A percentile compares a stretch with the other conserved stretches of the same genome.
Conservation (phyloP, 2,329 filamentous ascomycete genomes). For the Ophiostoma sp. region DNA sequence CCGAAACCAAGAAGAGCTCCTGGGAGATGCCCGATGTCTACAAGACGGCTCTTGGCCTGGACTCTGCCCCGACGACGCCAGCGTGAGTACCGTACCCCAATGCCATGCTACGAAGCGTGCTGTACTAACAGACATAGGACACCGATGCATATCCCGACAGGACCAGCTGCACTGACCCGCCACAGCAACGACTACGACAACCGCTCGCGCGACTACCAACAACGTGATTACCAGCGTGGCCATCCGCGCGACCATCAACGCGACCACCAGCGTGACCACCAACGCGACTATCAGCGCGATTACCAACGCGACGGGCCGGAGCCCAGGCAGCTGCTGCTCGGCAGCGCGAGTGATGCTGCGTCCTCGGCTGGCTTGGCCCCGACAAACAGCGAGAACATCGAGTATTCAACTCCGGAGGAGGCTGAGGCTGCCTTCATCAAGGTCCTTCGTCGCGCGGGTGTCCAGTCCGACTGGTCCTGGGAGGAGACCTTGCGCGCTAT, state of each 20-base stretch:
- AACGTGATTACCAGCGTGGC: constrained; percentile 19
- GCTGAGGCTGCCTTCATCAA: constrained; percentile 92
- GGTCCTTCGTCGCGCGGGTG: constrained; percentile 74
- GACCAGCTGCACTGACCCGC: constrained; percentile 33
- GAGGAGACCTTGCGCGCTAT: constrained; percentile 79
- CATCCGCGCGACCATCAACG: constrained; percentile 10
- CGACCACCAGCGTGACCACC: neutral
- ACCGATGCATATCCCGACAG: constrained; percentile 34
- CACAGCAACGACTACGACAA: constrained; percentile 11
- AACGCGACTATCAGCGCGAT: neutral
- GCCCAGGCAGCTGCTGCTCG: constrained; percentile 53
- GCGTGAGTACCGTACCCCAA: constrained; percentile 33
- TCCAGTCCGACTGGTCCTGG: constrained; percentile 91
- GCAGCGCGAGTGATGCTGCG: constrained; percentile 41
- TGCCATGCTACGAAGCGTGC: neutral
- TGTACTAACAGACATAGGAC: constrained; percentile 25
- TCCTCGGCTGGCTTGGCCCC: constrained; percentile 52
- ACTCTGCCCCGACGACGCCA: constrained; percentile 41
- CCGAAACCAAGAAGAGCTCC: constrained; percentile 81
- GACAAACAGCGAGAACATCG: constrained; percentile 63
- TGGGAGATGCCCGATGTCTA: constrained; percentile 91
- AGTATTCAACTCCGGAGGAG: constrained; percentile 75
- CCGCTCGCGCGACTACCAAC: constrained; percentile 15
- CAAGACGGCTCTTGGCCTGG: constrained; percentile 64
- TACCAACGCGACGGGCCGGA: constrained; percentile 33